Evolutionary conservation across 805 yeast species (phyloP), one percentile per base, ranked within the genome.

Genomic region (Sugiyamaella qingdaonensis): DNA sequence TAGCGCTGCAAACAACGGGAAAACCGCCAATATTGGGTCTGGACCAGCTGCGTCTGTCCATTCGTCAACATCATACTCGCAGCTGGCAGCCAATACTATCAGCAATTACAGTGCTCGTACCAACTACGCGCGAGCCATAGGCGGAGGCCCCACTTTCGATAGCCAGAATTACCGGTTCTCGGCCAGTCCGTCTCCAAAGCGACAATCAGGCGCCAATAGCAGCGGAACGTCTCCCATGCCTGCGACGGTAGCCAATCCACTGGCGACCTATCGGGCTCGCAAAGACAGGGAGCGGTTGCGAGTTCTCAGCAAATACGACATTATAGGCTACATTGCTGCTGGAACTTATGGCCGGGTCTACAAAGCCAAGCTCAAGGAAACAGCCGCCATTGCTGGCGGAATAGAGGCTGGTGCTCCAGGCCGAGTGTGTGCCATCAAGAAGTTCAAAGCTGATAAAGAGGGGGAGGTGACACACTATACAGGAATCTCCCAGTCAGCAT

Each of bases 331-430:
- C 69, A 94, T 94, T 54, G 99, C 99, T 1, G 97, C 99, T 0
- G 99, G 99, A 37, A 94, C 99, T 0, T 94, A 94, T 68, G 99
- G 99, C 54, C 51, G 89, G 54, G 96, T 89, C 19, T 94, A 90
- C 73, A 92, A 94, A 66, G 98, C 97, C 7, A 79, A 79, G 56
- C 76, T 83, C 8, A 67, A 65, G 66, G 69, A 60, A 56, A 67
- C 58, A 51, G 62, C 48, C 5, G 51, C 27, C 29, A 5, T n/a
- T 43, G 33, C 37, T 42, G 46, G 32, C 51, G 46, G 45, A 10
- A 4, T 43, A 52, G 37, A 39, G 9, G 11, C 21, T 13, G 43
- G 43, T 10, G 19, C 43, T 16, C 24, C 24, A 39, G 34, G 49
- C 21, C 61, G 68, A 16, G 74, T 82, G 44, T 88, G 76, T 66